Percentiles rank a stretch among this genome's conserved stretches.
Conservation (phyloP, 2,329 filamentous ascomycete species). For the Aspergillus eucalypticola region DNA sequence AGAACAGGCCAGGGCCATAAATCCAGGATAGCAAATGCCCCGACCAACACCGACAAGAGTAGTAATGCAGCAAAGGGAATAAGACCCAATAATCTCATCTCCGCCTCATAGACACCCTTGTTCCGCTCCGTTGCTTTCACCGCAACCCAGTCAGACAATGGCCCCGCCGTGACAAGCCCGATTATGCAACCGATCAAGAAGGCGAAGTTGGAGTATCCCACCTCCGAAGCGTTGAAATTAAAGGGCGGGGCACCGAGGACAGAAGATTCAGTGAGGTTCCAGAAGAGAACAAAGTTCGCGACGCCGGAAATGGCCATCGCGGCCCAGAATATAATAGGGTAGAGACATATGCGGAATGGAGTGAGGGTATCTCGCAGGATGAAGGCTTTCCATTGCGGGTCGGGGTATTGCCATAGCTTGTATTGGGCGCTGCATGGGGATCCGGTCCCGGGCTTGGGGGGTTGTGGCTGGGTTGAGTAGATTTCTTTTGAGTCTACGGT, state of each 20-base stretch:
- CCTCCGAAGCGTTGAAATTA: background rate
- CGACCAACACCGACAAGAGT: background rate
- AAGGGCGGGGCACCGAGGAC: conserved; percentile 5
- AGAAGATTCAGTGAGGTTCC: conserved; percentile 9
- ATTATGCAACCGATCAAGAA: background rate
- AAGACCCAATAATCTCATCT: conserved; percentile 9
- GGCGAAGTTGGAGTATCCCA: conserved; percentile 12
- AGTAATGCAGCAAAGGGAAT: background rate
- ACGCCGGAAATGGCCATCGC: background rate
- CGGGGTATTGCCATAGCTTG: background rate
- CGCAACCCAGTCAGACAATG: conserved; percentile 6
- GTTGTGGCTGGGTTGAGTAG: background rate
- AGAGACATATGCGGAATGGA: background rate
- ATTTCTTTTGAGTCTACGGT: background rate
- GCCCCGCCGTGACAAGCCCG: conserved; percentile 7
- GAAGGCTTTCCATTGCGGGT: conserved; percentile 2
- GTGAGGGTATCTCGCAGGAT: conserved; percentile 4
- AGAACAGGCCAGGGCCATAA: conserved; percentile 8
- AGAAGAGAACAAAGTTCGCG: conserved; percentile 9
- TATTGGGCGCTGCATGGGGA: background rate
- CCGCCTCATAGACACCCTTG: conserved; percentile 5
- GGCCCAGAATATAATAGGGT: conserved; percentile 8
- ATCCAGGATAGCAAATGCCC: background rate
- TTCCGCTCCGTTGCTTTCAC: background rate
- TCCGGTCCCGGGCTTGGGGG: background rate